These are phyloP conservation scores for Scenedesmus sp. DNA, from an alignment of 163 green algal genomes.

Conservation along the genomic window DNA sequence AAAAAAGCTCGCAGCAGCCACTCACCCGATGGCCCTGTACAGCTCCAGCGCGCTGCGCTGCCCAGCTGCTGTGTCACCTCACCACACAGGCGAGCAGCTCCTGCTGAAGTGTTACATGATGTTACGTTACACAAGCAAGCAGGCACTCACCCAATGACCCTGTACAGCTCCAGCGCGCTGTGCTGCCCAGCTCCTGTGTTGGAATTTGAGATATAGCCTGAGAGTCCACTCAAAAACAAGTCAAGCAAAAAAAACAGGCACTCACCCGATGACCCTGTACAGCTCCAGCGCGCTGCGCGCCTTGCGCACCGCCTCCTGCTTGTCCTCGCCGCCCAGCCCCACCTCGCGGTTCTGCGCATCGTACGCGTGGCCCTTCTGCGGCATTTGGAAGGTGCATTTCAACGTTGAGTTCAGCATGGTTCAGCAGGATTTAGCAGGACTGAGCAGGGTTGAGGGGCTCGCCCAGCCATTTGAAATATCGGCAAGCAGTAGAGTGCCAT, in stretches of 20 bases:
- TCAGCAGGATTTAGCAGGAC: background rate
- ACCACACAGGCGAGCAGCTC: background rate
- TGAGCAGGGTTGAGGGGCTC: background rate
- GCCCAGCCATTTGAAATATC: background rate
- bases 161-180: background rate
- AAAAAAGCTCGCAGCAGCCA: too few species aligned
- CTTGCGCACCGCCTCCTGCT: conserved; percentile 61
- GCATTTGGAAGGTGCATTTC: conserved; percentile 16
- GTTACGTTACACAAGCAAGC: background rate
- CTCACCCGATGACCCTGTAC: conserved; percentile 73
- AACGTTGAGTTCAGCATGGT: background rate
- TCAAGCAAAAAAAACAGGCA: background rate
- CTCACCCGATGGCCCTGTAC: conserved; percentile 18
- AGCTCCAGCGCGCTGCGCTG: background rate
- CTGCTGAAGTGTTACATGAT: background rate
- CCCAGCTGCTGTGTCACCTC: background rate
- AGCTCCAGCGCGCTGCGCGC: conserved; percentile 77
- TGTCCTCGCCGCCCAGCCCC: conserved; percentile 61
- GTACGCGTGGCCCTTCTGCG: conserved; percentile 69
- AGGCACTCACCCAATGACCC: conserved; percentile 5
- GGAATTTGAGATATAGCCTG: background rate
- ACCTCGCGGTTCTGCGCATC: conserved; percentile 74
- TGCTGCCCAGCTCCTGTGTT: background rate
- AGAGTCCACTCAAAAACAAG: background rate
- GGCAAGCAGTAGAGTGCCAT: background rate